Evolutionary conservation across 345 rosid genomes (phyloP), one percentile per base, ranked within the genome.

Genomic region (Gynandropsis gynandra): DNA sequence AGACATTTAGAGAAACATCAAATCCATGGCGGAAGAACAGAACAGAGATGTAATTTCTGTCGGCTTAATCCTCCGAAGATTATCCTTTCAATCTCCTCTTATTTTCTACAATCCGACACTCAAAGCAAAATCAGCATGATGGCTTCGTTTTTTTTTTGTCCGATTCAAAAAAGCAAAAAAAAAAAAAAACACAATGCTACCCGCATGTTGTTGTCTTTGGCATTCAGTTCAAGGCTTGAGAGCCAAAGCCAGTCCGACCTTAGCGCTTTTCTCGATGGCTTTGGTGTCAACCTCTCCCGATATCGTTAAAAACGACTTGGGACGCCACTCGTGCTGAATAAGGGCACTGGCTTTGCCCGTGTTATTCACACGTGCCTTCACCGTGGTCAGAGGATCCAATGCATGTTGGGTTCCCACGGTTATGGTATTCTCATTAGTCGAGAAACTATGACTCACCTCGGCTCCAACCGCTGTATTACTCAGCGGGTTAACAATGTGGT

Each of bases 321-420:
- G 95, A 35, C 76, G 80, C 96, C 95, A 90, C 70, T 79, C 83
- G 36, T 90, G 98, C 78, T 90, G 98, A 52, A 90, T 56, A 32
- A 90, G 83, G 11, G 95, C 92, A 21, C 77, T 83, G 4, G 72
- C 80, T 59, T 64, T 74, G 33, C 98, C 96, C 1, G 59, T 44
- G 44, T 86, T 87, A 81, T 85, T 84, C 59, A 82, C 72, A 10
- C 87, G 77, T 1, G 84, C 83, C 76, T 90, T 90, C 72, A 90
- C 68, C 0, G 65, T 47, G 17, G 96, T 87, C 72, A 87, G 64
- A 33, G 93, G 92, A 66, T 87, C 95, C 57, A 73, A 60, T 0
- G 74, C 65, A 36, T 90, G 92, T 70, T 85, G 92, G 4, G 89
- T 64, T 16, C 98, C 98, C 0, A 79, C 67, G 7, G 95, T 82